Base-by-base conservation (phyloP, 176 grass and related monocot species). In the Avena insularis region DNA sequence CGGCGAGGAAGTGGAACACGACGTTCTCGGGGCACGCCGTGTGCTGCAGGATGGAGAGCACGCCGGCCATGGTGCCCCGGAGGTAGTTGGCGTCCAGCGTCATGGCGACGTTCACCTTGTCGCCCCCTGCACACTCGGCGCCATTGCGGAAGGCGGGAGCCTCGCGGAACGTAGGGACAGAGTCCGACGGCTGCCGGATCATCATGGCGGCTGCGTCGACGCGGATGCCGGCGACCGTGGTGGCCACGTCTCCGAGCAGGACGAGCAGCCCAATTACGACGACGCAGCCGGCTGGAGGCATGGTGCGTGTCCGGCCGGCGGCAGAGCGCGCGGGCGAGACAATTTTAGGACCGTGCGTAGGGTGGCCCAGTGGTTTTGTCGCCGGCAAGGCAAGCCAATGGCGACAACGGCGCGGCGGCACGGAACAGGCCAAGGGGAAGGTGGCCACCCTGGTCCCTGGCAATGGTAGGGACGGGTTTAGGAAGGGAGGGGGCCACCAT, bases 1-100 rank as follows among this genome's bases (percentile, higher is more conserved):
- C 55, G 8, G 90, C 89, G 9, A 97, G 86, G 88, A 97, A 94
- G 78, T 97, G 94, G 88, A 97, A 97, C 17, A 58, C 48, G 40
- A 92, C 71, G 57, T 83, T 89, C 79, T 97, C 92, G 0, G 92
- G 92, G 78, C 94, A 97, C 49, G 88, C 82, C 47, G 88, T 90
- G 92, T 97, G 94, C 78, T 92, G 92, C 15, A 97, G 86, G 71
- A 94, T 87, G 62, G 94, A 97, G 11, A 90, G 63, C n/a, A 97
- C 87, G 51, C 88, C 92, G 0, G 92, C 92, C 62, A 97, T 88
- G 16, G 92, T 92, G 83, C 92, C 94, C 5, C 92, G 90, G 17
- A 97, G 82, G 90, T 97, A 97, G 71, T 91, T 91, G 20, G 69
- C 85, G 62, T 97, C 94, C 50, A 97, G 71, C 38, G 92, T 97